Conservation (phyloP, 257 asterid species). For the Striga asiatica region DNA sequence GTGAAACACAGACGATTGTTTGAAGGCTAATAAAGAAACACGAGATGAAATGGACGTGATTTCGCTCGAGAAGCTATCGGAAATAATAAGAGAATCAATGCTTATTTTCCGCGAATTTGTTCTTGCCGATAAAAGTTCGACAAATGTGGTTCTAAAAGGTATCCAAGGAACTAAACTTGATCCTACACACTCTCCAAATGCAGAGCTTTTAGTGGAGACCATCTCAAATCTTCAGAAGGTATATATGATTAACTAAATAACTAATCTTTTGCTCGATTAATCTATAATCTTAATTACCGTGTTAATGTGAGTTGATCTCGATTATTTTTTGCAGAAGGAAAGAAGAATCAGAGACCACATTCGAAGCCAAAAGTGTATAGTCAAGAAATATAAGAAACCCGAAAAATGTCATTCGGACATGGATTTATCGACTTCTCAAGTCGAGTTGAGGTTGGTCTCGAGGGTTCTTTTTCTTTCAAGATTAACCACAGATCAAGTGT, state of each 20-base stretch:
- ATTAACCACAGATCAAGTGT: conserved; percentile 37
- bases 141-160: conserved; percentile 21
- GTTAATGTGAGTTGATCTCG: not conserved
- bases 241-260: not conserved
- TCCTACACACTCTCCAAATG: conserved; percentile 18
- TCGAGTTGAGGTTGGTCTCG: conserved; percentile 52
- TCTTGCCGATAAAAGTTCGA: conserved; percentile 45
- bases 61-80: conserved; percentile 30
- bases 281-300: not conserved
- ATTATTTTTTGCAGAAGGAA: conserved; percentile 49
- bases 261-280: not conserved
- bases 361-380: conserved; percentile 61
- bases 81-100: conserved; percentile 48
- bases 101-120: conserved; percentile 49
- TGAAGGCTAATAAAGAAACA: conserved; percentile 34
- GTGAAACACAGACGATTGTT: conserved; percentile 57
- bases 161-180: not conserved
- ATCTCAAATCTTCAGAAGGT: conserved; percentile 60
- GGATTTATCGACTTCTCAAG: conserved; percentile 32
- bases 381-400: conserved; percentile 49
- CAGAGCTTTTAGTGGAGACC: conserved; percentile 30
- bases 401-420: conserved; percentile 9
- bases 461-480: conserved; percentile 51
- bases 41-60: conserved; percentile 33
- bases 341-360: conserved; percentile 38